Percentiles rank a stretch among this genome's conserved stretches.
Evolutionary conservation across 129 eudicot species (phyloP).

Genomic region (Sambucus nigra): DNA sequence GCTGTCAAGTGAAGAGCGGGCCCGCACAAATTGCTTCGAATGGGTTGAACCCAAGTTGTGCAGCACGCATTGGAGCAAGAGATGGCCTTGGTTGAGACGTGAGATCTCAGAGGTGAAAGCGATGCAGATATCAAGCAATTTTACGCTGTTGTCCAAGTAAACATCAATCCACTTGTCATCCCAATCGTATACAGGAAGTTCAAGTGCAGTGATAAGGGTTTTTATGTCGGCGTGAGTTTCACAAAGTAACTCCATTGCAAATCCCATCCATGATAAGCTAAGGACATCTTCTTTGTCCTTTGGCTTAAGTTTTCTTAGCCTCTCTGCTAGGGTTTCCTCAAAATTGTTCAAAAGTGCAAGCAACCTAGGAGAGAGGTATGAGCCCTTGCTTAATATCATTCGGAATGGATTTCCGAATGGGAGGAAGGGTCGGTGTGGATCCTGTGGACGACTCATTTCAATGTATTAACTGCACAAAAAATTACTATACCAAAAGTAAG

Average conservation of each 20-base stretch:
- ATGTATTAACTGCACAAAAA: constrained; percentile 28
- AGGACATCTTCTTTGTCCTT: constrained; percentile 38
- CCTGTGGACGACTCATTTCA: constrained; percentile 78
- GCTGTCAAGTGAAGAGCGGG: constrained; percentile 62
- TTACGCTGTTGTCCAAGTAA: constrained; percentile 70
- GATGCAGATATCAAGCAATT: constrained; percentile 82
- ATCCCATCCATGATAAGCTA: constrained; percentile 74
- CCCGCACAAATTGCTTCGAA: constrained; percentile 38
- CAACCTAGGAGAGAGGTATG: constrained; percentile 54
- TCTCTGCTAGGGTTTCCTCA: constrained; percentile 51
- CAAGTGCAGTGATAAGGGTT: constrained; percentile 63
- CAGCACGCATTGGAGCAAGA: constrained; percentile 46
- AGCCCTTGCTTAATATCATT: constrained; percentile 59
- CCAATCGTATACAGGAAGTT: constrained; percentile 87
- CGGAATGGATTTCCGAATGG: constrained; percentile 83
- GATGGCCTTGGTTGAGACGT: constrained; percentile 68
- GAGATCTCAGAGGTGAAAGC: constrained; percentile 69
- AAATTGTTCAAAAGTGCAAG: constrained; percentile 39
- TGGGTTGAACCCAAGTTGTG: constrained; percentile 37
- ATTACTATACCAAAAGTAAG: not conserved
- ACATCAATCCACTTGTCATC: constrained; percentile 93
- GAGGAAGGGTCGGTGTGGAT: constrained; percentile 57
- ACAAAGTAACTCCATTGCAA: constrained; percentile 52
- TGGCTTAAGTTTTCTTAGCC: constrained; percentile 57
- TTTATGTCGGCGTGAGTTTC: constrained; percentile 65